Base-by-base conservation (phyloP, 495 filamentous ascomycete genomes). In the Chaetomium fimeti region DNA sequence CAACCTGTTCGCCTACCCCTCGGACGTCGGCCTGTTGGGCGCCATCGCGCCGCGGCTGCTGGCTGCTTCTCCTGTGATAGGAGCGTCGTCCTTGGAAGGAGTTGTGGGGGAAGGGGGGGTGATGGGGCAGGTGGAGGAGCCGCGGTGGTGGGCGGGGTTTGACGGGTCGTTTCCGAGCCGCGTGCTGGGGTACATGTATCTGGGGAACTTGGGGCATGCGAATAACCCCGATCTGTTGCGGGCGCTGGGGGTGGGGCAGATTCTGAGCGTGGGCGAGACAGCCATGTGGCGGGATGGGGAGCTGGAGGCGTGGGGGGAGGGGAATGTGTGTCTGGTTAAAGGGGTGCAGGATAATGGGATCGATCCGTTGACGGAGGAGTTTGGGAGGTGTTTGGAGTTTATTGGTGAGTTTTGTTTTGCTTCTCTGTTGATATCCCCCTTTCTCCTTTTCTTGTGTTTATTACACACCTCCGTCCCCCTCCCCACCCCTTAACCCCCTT, bases 301-400 rank as follows among this genome's bases (percentile, higher is more conserved):
- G 61, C 74, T 86, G 27, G 81, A 84, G 29, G 79, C 76, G 32
- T 95, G 90, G 87, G 89, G 88, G 0, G 68, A 75, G 18, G 88
- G 92, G 29, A 92, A 93, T 57, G 71, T 94, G 22, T 85, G 95
- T 75, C 82, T 86, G 48, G 85, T 98, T 47, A 86, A 91, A 67
- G 81, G 89, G 22, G 91, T 98, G 16, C 94, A 98, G 73, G 94
- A 98, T 68, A 98, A 98, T 68, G 94, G 94, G 27, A 93, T 98
- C 61, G 94, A 98, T 72, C 87, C 92, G 5, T 75, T 98, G 70
- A 93, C 89, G 56, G 84, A 90, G 32, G 91, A 97, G 64, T 96
- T 96, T 78, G 86, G 88, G 69, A 82, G 88, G 45, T 98, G 94
- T 69, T 78, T 98, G 32, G 86, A 89, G 28, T 98, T 98, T 66